Percentiles rank a stretch among this genome's conserved stretches.
Conservation (phyloP, 176 grass and related monocot genomes). For the Guadua angustifolia region DNA sequence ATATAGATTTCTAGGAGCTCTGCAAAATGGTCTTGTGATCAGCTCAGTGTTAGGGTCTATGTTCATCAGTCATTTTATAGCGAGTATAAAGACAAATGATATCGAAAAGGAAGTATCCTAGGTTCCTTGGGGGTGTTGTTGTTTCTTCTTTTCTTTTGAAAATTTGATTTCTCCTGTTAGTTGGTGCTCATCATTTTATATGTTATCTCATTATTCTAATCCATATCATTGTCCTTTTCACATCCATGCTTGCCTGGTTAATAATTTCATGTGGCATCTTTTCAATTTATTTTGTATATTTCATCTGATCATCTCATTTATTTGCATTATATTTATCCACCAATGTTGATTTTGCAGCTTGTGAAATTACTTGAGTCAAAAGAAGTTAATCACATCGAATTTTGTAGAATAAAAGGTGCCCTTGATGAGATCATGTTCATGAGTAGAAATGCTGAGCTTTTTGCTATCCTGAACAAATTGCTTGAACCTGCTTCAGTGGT, state of each 20-base stretch:
- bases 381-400: slow-evolving; percentile 95
- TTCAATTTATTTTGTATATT: slow-evolving; percentile 39
- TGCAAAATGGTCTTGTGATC: slow-evolving; percentile 1
- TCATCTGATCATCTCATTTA: slow-evolving; percentile 39
- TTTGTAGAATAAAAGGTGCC: slow-evolving; percentile 91
- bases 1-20: slow-evolving; percentile 8
- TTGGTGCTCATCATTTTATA: slow-evolving; percentile 21
- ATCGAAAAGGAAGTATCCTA: not conserved
- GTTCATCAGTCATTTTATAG: not conserved
- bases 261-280: not conserved
- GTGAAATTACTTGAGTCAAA: slow-evolving; percentile 93
- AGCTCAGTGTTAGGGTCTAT: not conserved
- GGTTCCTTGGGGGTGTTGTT: not conserved
- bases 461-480: slow-evolving; percentile 62
- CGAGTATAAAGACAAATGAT: slow-evolving; percentile 1
- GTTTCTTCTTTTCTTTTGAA: slow-evolving; percentile 5
- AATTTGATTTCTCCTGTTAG: not conserved
- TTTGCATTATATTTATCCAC: slow-evolving; percentile 33
- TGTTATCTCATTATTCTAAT: slow-evolving; percentile 14
- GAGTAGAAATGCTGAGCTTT: slow-evolving; percentile 74
- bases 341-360: slow-evolving; percentile 68
- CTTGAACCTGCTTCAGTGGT: slow-evolving; percentile 67
- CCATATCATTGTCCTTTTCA: slow-evolving; percentile 8
- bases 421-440: slow-evolving; percentile 87
- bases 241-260: slow-evolving; percentile 14